Base-by-base conservation (phyloP, 192 early-diverging fungal species). In the Podila epicladia region DNA sequence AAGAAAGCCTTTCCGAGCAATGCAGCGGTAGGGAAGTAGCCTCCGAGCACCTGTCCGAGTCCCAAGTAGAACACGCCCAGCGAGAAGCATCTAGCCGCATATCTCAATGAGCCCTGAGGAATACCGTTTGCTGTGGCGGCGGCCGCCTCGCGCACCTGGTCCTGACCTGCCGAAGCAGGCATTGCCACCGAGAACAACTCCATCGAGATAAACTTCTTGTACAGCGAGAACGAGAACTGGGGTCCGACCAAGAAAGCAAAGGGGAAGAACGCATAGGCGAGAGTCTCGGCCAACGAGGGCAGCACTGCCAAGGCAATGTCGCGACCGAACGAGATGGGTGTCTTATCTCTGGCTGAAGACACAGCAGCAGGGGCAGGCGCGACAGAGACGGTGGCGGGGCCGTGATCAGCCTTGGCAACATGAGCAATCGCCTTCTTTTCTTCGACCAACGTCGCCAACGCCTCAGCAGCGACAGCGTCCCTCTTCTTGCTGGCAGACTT, bases 141-240 rank as follows among this genome's bases (percentile, higher is more conserved):
- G 2, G 70, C 77, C 1, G 71, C 71, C 20, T 66, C 77, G n/a
- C 71, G 65, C 15, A 82, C 85, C 32, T 86, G 70, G 35, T 68
- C 67, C 29, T 58, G 12, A 38, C 71, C 69, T 20, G 69, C 84
- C 51, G 70, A 64, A 9, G 68, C 51, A 22, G 73, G 80, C 32
- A 72, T 62, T 7, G 71, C 73, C 22, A 77, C 75, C n/a, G 71
- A 72, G 62, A 78, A 87, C 26, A 87, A 65, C n/a, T 82, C 70
- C 69, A 83, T 76, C 5, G 84, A 71, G 58, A 87, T 71, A 57
- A 78, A 86, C 68, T 79, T 80, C 49, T 70, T 69, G 67, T 91
- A 91, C 19, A 89, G 75, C 11, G 84, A 82, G 71, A 87, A 91
- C 64, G 87, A 89, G 72, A 90, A 91, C 71, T 91, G 90, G 48